phyloP scores from a whole-genome alignment of 2,329 filamentous ascomycete genomes.

The Calonectria pauciramosa region DNA sequence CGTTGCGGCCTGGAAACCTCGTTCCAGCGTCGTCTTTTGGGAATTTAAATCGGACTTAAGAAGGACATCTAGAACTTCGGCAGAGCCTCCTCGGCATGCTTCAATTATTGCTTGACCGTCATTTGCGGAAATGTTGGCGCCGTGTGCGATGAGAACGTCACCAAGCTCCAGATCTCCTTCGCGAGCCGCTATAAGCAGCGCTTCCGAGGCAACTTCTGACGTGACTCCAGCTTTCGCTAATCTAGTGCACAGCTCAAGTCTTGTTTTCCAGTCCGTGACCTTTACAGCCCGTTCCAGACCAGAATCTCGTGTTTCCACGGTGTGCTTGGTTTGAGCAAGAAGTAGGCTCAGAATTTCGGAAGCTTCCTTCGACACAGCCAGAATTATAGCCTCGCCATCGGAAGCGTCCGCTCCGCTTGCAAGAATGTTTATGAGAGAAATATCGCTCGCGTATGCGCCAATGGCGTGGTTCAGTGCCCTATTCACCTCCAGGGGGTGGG shows the following conservation, averaged over 20 bases:
- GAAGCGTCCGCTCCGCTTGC: conserved; percentile 62
- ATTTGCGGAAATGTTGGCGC: conserved; percentile 64
- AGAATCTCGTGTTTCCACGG: conserved; percentile 53
- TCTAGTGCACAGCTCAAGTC: conserved; percentile 59
- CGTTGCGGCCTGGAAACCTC: conserved; percentile 69
- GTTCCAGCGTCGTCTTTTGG: conserved; percentile 59
- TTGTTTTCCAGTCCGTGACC: conserved; percentile 54
- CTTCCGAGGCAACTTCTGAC: conserved; percentile 61
- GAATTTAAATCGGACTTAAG: conserved; percentile 57
- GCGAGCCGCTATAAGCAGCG: conserved; percentile 64
- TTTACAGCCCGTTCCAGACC: conserved; percentile 60
- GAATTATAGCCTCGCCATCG: conserved; percentile 63
- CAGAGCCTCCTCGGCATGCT: conserved; percentile 65
- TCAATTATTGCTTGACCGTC: conserved; percentile 68
- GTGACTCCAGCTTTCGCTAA: conserved; percentile 63
- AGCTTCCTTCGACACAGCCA: conserved; percentile 61
- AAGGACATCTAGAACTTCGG: conserved; percentile 64
- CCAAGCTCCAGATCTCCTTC: conserved; percentile 67
- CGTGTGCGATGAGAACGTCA: conserved; percentile 64
- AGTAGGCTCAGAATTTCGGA: conserved; percentile 62
- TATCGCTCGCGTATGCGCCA: conserved; percentile 61
- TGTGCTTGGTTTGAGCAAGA: conserved; percentile 54
- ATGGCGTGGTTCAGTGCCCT: conserved; percentile 67
- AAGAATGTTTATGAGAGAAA: conserved; percentile 61
- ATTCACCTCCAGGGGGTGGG: conserved; percentile 62